Percentiles rank a stretch among this genome's conserved stretches.
These are phyloP conservation scores for Geotrichum ghanense DNA, from an alignment of 805 yeast species.

Conservation along the genomic window DNA sequence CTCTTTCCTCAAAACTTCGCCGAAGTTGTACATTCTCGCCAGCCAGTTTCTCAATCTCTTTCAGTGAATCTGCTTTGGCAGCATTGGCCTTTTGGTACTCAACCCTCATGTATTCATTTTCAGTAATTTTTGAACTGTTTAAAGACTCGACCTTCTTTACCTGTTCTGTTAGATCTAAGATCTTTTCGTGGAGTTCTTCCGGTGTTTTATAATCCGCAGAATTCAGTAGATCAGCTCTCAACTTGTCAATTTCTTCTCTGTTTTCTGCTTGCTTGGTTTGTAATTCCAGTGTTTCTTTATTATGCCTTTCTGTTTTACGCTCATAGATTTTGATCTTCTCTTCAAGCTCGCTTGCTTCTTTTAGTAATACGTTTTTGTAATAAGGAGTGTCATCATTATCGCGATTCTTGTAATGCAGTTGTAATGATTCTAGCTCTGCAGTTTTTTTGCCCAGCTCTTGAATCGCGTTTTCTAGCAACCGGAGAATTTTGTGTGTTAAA, in stretches of 20 bases:
- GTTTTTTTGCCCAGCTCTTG: constrained; percentile 32
- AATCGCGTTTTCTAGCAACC: constrained; percentile 41
- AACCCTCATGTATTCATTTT: constrained; percentile 41
- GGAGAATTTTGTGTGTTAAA: constrained; percentile 53
- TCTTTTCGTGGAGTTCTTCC: constrained; percentile 30
- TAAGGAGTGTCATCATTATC: constrained; percentile 33
- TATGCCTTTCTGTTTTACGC: constrained; percentile 17
- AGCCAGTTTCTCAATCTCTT: constrained; percentile 21
- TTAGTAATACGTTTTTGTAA: constrained; percentile 35
- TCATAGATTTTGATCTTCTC: constrained; percentile 14
- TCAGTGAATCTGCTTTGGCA: constrained; percentile 21
- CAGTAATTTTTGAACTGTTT: constrained; percentile 40
- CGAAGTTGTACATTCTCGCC: constrained; percentile 14
- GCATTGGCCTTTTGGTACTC: constrained; percentile 21
- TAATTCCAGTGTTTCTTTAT: not conserved
- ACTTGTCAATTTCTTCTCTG: constrained; percentile 20
- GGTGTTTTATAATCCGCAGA: constrained; percentile 18
- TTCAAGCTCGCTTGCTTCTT: constrained; percentile 33
- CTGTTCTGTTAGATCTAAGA: constrained; percentile 36
- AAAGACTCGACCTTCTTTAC: constrained; percentile 34
- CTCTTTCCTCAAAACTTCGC: constrained; percentile 18
- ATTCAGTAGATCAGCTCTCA: constrained; percentile 17
- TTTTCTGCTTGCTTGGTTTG: constrained; percentile 12
- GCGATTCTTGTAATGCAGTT: constrained; percentile 29
- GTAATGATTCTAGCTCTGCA: constrained; percentile 37